A percentile compares a stretch with the other conserved stretches of the same genome.
phyloP scores from a whole-genome alignment of 768 basidiomycete genomes.

The Mycena latifolia region DNA sequence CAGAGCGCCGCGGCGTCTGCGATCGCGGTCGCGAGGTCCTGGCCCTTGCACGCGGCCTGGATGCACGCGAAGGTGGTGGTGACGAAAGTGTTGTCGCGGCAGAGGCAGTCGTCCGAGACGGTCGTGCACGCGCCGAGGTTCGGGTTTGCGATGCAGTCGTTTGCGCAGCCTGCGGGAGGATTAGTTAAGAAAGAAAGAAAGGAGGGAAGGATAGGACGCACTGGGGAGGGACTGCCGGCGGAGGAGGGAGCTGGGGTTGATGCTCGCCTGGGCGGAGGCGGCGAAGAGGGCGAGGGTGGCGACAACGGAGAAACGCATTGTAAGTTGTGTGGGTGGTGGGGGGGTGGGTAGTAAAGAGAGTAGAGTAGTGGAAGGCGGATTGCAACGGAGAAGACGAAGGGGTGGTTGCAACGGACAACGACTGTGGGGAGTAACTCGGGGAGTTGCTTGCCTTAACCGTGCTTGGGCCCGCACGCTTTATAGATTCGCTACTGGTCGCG shows the following conservation, averaged over 20 bases:
- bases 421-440: conserved; percentile 33
- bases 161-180: conserved; percentile 60
- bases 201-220: conserved; percentile 36
- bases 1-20: conserved; percentile 57
- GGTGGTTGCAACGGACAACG: conserved; percentile 38
- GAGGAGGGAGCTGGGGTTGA: conserved; percentile 39
- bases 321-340: conserved; percentile 37
- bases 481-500: too few relatives aligned
- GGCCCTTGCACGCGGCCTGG: conserved; percentile 55
- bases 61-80: conserved; percentile 63
- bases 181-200: not conserved
- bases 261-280: conserved; percentile 53
- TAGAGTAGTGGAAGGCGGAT: too few relatives aligned
- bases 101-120: conserved; percentile 71
- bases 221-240: conserved; percentile 54
- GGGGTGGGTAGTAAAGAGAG: conserved; percentile 38
- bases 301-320: conserved; percentile 66
- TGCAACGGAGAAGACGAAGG: conserved; percentile 39
- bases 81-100: conserved; percentile 62
- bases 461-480: conserved; percentile 3
- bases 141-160: conserved; percentile 59
- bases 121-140: conserved; percentile 58
- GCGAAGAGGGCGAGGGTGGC: conserved; percentile 55
- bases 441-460: conserved; percentile 29
- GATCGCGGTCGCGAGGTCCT: conserved; percentile 60